Conservation (phyloP, 1,139 yeast species). For the Kodamaea fungicola region DNA sequence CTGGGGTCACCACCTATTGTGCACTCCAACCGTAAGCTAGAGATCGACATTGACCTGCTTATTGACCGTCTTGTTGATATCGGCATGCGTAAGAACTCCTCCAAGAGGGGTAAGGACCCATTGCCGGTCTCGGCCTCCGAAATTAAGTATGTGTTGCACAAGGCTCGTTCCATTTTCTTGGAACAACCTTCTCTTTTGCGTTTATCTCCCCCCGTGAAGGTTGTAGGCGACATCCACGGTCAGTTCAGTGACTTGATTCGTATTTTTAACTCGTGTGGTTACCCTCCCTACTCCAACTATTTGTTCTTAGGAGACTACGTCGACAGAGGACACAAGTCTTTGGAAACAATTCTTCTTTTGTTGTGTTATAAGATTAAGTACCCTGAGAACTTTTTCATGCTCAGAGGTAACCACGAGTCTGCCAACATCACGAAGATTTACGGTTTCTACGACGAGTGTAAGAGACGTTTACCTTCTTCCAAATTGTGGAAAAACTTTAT, state of each 20-base stretch:
- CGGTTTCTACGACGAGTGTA: constrained; percentile 88
- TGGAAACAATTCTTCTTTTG: constrained; percentile 71
- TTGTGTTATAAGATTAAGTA: constrained; percentile 76
- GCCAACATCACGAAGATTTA: constrained; percentile 82
- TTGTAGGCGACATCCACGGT: constrained; percentile 87
- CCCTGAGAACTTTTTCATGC: constrained; percentile 79
- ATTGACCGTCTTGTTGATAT: constrained; percentile 51
- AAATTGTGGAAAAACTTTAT: constrained; percentile 74
- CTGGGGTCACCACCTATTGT: constrained; percentile 29
- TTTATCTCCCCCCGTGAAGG: constrained; percentile 79
- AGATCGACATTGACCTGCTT: constrained; percentile 51
- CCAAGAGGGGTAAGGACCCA: constrained; percentile 29
- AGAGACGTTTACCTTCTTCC: constrained; percentile 59
- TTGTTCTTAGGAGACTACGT: constrained; percentile 83
- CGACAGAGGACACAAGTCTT: constrained; percentile 79
- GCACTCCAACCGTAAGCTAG: constrained; percentile 16
- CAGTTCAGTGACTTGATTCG: constrained; percentile 75
- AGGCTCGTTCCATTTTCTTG: constrained; percentile 66
- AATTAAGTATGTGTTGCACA: constrained; percentile 60
- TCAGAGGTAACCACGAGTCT: constrained; percentile 83
- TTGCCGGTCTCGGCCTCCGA: constrained; percentile 50
- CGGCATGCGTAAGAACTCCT: constrained; percentile 28
- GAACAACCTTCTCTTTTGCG: constrained; percentile 75
- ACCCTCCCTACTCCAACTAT: constrained; percentile 77
- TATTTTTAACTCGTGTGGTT: constrained; percentile 72